Conservation (phyloP, 768 basidiomycete species). For the Amanita rimosa region DNA sequence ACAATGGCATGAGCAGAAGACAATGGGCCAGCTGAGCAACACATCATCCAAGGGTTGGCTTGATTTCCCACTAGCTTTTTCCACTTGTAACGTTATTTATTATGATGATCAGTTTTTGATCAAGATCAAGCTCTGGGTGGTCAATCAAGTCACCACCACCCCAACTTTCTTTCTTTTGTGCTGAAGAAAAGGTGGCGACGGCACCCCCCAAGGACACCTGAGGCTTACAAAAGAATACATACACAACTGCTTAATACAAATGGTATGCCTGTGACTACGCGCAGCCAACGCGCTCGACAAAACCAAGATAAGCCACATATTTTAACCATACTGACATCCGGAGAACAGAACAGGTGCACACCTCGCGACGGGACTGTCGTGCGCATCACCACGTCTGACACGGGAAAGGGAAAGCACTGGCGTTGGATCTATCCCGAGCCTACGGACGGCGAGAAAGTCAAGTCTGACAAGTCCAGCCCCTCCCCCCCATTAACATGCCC, state of each 20-base stretch:
- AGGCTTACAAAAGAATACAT: background rate
- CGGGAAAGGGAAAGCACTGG: slow-evolving; percentile 1
- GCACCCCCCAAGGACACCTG: no score
- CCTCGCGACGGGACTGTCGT: background rate
- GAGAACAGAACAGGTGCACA: background rate
- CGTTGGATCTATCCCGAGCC: slow-evolving; percentile 4
- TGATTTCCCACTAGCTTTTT: no score
- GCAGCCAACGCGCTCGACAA: background rate
- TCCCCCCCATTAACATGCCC: background rate
- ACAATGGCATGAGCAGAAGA: no score
- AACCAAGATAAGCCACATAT: background rate
- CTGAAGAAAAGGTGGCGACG: no score
- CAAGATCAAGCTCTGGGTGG: no score
- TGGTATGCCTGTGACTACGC: background rate
- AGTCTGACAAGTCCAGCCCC: background rate
- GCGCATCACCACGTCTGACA: background rate
- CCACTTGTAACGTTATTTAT: no score
- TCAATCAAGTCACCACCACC: no score
- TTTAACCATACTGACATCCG: background rate
- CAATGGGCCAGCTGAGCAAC: no score
- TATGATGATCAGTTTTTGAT: no score
- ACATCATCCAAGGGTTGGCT: no score
- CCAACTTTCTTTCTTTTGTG: no score
- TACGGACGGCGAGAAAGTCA: background rate
- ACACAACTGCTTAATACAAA: background rate